These are phyloP conservation scores for Lepidium didymum DNA, from an alignment of 345 rosid genomes.

Conservation along the genomic window DNA sequence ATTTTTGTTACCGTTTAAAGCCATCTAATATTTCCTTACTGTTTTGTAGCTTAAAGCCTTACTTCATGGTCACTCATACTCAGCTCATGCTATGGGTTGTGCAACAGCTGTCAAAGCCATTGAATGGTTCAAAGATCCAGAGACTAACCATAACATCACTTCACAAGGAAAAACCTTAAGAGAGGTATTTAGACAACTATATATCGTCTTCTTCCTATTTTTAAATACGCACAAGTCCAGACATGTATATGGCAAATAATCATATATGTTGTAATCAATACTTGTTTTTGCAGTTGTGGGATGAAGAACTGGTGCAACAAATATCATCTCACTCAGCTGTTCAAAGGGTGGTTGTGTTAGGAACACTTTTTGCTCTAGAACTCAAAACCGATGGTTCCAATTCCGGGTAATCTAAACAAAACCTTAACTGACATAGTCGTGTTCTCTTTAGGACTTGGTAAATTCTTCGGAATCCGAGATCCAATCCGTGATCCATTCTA, in stretches of 20 bases:
- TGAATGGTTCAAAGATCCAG: slow-evolving; percentile 81
- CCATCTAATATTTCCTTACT: slow-evolving; percentile 4
- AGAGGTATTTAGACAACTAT: slow-evolving; percentile 46
- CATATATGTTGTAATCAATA: not conserved
- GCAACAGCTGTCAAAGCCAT: slow-evolving; percentile 80
- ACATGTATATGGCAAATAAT: not conserved
- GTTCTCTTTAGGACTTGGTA: not conserved
- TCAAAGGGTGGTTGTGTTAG: slow-evolving; percentile 66
- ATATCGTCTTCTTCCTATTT: not conserved
- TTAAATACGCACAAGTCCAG: not conserved
- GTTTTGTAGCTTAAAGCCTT: slow-evolving; percentile 74
- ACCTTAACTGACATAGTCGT: not conserved
- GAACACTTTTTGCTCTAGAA: slow-evolving; percentile 75
- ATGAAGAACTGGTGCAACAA: slow-evolving; percentile 45
- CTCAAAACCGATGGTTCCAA: slow-evolving; percentile 52
- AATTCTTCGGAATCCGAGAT: too few relatives aligned
- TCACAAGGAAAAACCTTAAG: slow-evolving; percentile 45
- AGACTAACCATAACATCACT: slow-evolving; percentile 53
- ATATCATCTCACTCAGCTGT: slow-evolving; percentile 70
- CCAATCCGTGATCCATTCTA: too few relatives aligned
- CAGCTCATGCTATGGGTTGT: slow-evolving; percentile 95
- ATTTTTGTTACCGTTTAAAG: not conserved
- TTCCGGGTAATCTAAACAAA: slow-evolving; percentile 51
- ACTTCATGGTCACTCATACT: slow-evolving; percentile 90
- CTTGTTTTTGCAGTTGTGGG: slow-evolving; percentile 68